phyloP scores from a whole-genome alignment of 2,329 filamentous ascomycete genomes.

The Emmonsiellopsis sp. region DNA sequence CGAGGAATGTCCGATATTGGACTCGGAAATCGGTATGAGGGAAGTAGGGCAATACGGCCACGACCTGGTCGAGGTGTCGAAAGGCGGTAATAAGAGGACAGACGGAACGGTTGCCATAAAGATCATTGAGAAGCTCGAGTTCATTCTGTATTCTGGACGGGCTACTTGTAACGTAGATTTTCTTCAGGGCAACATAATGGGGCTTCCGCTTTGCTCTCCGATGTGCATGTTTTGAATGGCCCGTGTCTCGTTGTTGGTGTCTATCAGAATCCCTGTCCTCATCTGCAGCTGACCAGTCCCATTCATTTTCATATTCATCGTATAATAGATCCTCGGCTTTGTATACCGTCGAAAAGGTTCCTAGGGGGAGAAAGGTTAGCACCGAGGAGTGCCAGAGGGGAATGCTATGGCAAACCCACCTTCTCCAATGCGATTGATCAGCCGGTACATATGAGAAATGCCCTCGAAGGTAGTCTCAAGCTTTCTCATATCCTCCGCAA shows the following conservation, averaged over 20 bases:
- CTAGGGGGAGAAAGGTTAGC: constrained; percentile 37
- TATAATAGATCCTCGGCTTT: constrained; percentile 93
- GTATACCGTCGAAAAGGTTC: constrained; percentile 97
- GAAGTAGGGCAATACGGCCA: constrained; percentile 92
- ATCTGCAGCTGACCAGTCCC: constrained; percentile 62
- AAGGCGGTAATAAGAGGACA: constrained; percentile 98
- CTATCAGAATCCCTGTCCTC: constrained; percentile 22
- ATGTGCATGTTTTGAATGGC: neutral
- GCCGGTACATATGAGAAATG: constrained; percentile 72
- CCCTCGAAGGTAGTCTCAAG: constrained; percentile 74
- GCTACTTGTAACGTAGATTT: constrained; percentile 97
- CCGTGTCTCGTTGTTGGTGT: constrained; percentile 15
- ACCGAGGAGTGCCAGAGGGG: constrained; percentile 4
- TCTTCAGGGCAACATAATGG: constrained; percentile 93
- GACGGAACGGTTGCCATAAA: constrained; percentile 73
- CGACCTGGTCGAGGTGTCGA: constrained; percentile 83
- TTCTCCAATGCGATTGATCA: constrained; percentile 96
- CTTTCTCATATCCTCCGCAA: constrained; percentile 78
- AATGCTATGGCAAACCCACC: constrained; percentile 42
- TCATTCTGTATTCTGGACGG: constrained; percentile 92
- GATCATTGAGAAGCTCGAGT: constrained; percentile 81
- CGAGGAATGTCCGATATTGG: constrained; percentile 85
- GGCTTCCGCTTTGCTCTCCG: constrained; percentile 41
- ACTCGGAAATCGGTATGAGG: constrained; percentile 83
- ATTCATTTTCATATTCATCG: constrained; percentile 72